Evolutionary conservation across 2,329 filamentous ascomycete species (phyloP), one percentile per base, ranked within the genome.

Genomic region (Penicillium sp.): DNA sequence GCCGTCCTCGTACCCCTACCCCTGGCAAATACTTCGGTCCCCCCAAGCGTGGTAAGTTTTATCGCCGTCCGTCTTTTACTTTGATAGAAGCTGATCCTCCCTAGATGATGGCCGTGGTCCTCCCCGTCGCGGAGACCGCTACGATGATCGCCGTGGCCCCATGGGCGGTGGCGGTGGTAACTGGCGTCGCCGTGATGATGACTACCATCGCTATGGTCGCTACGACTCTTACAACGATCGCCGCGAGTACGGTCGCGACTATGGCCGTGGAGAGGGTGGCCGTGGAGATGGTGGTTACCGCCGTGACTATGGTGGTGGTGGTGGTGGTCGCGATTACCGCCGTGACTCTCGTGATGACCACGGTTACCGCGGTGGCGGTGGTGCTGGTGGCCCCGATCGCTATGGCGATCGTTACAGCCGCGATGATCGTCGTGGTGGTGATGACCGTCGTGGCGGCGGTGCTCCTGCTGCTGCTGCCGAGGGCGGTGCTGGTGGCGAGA

Each of bases 1-100:
- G 92, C 76, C 91, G 93, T 70, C 95, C 95, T 72, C 91, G 95
- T 75, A 98, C 94, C 61, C 95, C 95, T 38, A 99, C 95, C 60
- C 95, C 95, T 53, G 95, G 95, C 82, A 98, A 98, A 84, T 99
- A 99, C 86, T 98, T 97, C 76, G 95, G 95, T 56, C 95, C 95
- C 65, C 95, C 95, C 67, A 99, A 99, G 89, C 88, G 95, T 85
- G 93, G 93, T 95, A 83, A 84, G 90, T 82, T 50, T 40, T 24
- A 56, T 13, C 30, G 12, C 17, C 4, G 40, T 59, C 24, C 9
- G 40, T 55, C 19, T 51, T 37, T 37, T 12, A 15, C 9, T 42
- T 12, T 26, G 38, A 56, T 56, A 9, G 8, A 42, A 22, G 19
- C 42, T 55, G 8, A 47, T 38, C 8, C 45, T 45, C 49, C 37